Percentiles rank a stretch among this genome's conserved stretches.
Evolutionary conservation across 768 basidiomycete genomes (phyloP).

Genomic region (Mrakia gelida): DNA sequence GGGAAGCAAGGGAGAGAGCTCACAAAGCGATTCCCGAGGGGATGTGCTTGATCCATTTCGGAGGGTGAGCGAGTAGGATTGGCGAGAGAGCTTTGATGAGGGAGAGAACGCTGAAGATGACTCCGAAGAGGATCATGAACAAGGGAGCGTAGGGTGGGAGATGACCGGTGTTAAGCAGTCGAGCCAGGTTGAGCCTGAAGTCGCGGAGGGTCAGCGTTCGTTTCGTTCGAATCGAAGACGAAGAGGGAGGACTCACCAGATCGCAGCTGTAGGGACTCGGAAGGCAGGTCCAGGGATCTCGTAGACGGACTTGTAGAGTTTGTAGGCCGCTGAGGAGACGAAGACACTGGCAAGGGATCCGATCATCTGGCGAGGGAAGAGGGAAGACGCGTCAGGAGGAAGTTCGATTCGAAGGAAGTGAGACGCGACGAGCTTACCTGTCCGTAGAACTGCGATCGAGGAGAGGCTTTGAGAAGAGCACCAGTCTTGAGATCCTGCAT

Average conservation of each 20-base stretch:
- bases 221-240: not conserved
- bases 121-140: slow-evolving; percentile 77
- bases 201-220: not conserved
- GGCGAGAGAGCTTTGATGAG: slow-evolving; percentile 57
- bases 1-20: not conserved
- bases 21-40: slow-evolving; percentile 85
- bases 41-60: slow-evolving; percentile 57
- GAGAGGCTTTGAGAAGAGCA: slow-evolving; percentile 83
- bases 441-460: slow-evolving; percentile 88
- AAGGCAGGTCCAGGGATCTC: slow-evolving; percentile 68
- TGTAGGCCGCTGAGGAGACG: slow-evolving; percentile 81
- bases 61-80: slow-evolving; percentile 16
- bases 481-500: slow-evolving; percentile 99
- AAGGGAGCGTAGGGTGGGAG: slow-evolving; percentile 67
- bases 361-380: slow-evolving; percentile 57
- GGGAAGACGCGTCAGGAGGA: not conserved
- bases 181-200: slow-evolving; percentile 47
- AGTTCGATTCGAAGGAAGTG: not conserved
- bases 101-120: slow-evolving; percentile 65
- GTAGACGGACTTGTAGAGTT: slow-evolving; percentile 81
- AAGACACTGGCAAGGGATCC: slow-evolving; percentile 83
- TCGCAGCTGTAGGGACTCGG: slow-evolving; percentile 89
- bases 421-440: slow-evolving; percentile 39
- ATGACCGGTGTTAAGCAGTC: slow-evolving; percentile 58
- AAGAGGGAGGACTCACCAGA: slow-evolving; percentile 64